phyloP scores from a whole-genome alignment of 2,329 filamentous ascomycete species.

The Alternaria triticimaculans region DNA sequence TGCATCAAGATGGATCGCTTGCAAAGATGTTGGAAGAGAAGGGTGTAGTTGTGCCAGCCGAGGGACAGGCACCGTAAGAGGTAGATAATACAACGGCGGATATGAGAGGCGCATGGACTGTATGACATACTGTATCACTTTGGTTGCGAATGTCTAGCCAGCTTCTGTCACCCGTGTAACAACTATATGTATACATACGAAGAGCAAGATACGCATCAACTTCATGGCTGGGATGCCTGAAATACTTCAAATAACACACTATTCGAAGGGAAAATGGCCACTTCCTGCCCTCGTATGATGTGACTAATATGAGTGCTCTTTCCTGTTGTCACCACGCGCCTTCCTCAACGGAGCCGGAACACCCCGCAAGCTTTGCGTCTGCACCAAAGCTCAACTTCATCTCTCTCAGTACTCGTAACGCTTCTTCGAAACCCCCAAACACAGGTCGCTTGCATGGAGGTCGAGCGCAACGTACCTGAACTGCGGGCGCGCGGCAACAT shows the following conservation, averaged over 20 bases:
- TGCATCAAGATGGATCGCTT: conserved; percentile 95
- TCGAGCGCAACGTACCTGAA: neutral
- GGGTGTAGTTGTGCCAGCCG: conserved; percentile 72
- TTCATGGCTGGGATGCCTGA: neutral
- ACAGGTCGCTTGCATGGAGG: neutral
- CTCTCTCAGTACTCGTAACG: neutral
- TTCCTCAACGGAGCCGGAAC: conserved; percentile 15
- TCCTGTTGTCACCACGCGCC: neutral
- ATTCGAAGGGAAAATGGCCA: neutral
- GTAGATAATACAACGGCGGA: neutral
- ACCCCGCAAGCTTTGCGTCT: conserved; percentile 1
- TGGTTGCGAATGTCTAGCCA: neutral
- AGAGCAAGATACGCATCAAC: neutral
- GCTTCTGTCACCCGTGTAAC: conserved; percentile 1
- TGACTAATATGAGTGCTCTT: neutral
- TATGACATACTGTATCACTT: neutral
- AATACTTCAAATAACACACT: neutral
- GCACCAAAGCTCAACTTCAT: neutral
- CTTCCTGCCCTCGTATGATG: neutral
- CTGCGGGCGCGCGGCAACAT: neutral
- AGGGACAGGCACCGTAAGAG: conserved; percentile 30
- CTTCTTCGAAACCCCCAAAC: neutral
- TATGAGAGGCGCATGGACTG: neutral
- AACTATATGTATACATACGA: conserved; percentile 3
- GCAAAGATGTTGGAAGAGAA: conserved; percentile 93